A percentile compares a stretch with the other conserved stretches of the same genome.
phyloP scores from a whole-genome alignment of 805 yeast species.

The Cyberlindnera petersonii region DNA sequence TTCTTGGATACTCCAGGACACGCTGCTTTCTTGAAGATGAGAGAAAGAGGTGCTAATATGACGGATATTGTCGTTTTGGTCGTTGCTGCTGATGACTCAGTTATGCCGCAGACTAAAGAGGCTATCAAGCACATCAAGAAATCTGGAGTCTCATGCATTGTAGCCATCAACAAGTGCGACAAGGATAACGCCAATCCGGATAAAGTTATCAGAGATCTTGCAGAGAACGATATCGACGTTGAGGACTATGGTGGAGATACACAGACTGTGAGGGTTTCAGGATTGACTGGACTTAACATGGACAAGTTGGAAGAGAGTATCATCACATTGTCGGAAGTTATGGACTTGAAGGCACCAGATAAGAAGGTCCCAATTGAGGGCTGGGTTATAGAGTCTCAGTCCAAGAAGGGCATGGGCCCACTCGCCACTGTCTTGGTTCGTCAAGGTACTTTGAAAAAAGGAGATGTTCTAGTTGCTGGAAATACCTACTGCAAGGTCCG shows the following conservation, averaged over 20 bases:
- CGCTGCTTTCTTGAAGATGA: slow-evolving; percentile 93
- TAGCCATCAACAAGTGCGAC: slow-evolving; percentile 92
- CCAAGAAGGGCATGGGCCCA: slow-evolving; percentile 77
- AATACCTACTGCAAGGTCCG: slow-evolving; percentile 80
- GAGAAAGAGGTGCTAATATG: slow-evolving; percentile 92
- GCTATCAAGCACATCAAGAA: slow-evolving; percentile 90
- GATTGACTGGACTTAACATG: slow-evolving; percentile 86
- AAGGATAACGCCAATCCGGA: slow-evolving; percentile 72
- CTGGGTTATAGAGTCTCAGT: slow-evolving; percentile 82
- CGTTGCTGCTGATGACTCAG: slow-evolving; percentile 96
- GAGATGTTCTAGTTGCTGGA: slow-evolving; percentile 80
- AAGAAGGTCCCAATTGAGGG: slow-evolving; percentile 62
- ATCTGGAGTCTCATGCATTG: slow-evolving; percentile 78
- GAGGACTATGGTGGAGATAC: slow-evolving; percentile 96
- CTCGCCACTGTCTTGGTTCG: slow-evolving; percentile 81
- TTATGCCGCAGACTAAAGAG: slow-evolving; percentile 95
- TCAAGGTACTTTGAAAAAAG: slow-evolving; percentile 70
- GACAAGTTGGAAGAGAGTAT: slow-evolving; percentile 87
- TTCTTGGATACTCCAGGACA: slow-evolving; percentile 98
- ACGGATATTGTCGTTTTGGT: slow-evolving; percentile 91
- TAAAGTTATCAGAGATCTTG: slow-evolving; percentile 71
- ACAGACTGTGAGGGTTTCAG: slow-evolving; percentile 84
- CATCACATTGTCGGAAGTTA: slow-evolving; percentile 75
- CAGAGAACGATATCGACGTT: slow-evolving; percentile 72
- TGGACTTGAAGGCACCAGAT: slow-evolving; percentile 65